These are phyloP conservation scores for Lactarius hatsudake DNA, from an alignment of 768 basidiomycete genomes.

Conservation along the genomic window DNA sequence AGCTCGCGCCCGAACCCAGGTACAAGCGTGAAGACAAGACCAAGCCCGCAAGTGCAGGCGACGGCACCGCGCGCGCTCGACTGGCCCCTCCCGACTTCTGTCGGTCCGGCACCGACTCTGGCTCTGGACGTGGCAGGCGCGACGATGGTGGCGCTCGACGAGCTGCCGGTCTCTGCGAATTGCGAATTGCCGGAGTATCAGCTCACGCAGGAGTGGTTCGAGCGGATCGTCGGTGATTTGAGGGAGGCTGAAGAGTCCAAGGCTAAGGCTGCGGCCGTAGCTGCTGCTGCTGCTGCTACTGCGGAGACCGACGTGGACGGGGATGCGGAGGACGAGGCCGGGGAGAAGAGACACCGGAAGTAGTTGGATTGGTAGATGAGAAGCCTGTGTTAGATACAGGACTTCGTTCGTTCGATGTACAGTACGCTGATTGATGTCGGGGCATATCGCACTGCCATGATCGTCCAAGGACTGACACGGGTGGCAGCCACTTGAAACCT, in stretches of 20 bases:
- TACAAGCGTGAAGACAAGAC: not conserved
- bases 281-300: not conserved
- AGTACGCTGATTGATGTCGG: not conserved
- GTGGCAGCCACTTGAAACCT: too few relatives aligned
- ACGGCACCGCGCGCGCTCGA: not conserved
- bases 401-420: not conserved
- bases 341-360: not conserved
- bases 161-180: conserved; percentile 8
- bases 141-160: conserved; percentile 14
- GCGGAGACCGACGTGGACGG: not conserved
- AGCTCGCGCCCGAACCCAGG: not conserved
- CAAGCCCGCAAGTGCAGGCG: not conserved
- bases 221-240: not conserved
- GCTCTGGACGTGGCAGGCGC: not conserved
- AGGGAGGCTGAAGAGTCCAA: not conserved
- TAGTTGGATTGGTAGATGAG: not conserved
- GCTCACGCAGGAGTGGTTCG: conserved; percentile 21
- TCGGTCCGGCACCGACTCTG: not conserved
- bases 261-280: not conserved
- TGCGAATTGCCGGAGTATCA: conserved; percentile 11
- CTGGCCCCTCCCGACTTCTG: not conserved
- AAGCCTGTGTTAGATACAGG: not conserved
- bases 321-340: not conserved
- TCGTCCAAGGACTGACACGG: not conserved
- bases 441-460: not conserved